phyloP scores from a whole-genome alignment of 2,329 filamentous ascomycete genomes.

The Grosmannia serpens region DNA sequence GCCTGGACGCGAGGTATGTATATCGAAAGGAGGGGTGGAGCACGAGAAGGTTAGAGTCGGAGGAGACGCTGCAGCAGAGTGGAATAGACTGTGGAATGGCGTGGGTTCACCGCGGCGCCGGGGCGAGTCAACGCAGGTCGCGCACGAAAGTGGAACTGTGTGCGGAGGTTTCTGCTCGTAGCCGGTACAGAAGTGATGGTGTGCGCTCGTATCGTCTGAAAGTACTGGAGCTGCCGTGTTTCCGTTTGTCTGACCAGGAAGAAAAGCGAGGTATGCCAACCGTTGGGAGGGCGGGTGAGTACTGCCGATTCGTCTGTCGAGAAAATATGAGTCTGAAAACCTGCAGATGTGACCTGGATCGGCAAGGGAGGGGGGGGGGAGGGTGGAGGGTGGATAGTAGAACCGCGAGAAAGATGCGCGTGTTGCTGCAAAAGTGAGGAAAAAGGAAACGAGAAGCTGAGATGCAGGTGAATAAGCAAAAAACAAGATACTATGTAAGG shows the following conservation, averaged over 20 bases:
- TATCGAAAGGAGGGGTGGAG: conserved; percentile 1
- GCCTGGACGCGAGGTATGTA: neutral
- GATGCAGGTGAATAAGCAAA: neutral
- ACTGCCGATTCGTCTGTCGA: no score
- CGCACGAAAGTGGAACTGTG: neutral
- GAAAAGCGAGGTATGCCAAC: neutral
- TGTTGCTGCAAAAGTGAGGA: neutral
- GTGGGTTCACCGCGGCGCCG: neutral
- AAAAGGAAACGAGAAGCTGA: neutral
- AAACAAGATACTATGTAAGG: neutral
- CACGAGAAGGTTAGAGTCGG: neutral
- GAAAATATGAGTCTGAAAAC: neutral
- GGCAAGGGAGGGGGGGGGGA: neutral
- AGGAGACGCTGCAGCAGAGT: neutral
- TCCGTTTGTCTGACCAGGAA: neutral
- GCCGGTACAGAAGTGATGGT: neutral
- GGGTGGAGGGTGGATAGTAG: no score
- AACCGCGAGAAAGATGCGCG: neutral
- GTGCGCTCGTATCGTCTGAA: neutral
- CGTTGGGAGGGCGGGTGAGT: neutral
- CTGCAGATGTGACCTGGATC: neutral
- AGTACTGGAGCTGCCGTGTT: neutral
- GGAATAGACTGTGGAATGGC: neutral
- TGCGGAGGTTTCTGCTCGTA: neutral
- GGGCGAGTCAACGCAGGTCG: neutral